Evolutionary conservation across 331 rosid species (phyloP).

Genomic region (Erythrophleum ivorense): DNA sequence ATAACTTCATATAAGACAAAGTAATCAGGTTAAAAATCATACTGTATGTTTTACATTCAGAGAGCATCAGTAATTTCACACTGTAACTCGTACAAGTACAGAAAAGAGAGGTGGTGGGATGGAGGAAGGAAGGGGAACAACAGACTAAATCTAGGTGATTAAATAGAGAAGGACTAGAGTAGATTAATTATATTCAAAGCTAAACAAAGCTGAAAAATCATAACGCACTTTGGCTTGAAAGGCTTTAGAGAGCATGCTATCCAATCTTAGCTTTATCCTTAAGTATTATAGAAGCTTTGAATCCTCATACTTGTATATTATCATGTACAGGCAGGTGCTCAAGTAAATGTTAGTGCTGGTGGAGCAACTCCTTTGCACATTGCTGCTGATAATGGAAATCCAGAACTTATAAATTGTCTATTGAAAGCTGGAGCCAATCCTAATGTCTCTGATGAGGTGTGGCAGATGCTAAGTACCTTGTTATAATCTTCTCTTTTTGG

Average conservation of each 20-base stretch:
- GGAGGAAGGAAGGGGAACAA: not conserved
- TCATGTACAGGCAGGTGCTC: constrained; percentile 78
- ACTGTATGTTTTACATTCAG: constrained; percentile 20
- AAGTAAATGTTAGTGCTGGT: constrained; percentile 83
- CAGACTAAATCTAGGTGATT: constrained; percentile 3
- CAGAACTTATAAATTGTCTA: constrained; percentile 67
- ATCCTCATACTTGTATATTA: constrained; percentile 36
- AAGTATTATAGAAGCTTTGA: constrained; percentile 29
- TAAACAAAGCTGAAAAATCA: not conserved
- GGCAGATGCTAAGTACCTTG: constrained; percentile 20
- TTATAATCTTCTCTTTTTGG: not conserved
- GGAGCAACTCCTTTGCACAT: constrained; percentile 96
- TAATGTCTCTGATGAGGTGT: constrained; percentile 79
- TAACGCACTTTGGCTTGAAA: constrained; percentile 21
- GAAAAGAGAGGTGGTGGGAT: constrained; percentile 9
- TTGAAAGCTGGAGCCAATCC: constrained; percentile 93
- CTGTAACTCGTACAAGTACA: not conserved
- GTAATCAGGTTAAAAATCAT: not conserved
- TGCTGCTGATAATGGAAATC: constrained; percentile 79
- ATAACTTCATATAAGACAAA: not conserved
- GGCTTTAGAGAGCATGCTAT: not conserved
- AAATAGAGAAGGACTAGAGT: not conserved
- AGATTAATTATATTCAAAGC: not conserved
- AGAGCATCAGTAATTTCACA: constrained; percentile 7
- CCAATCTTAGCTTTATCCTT: not conserved